A percentile compares a stretch with the other conserved stretches of the same genome.
phyloP scores from a whole-genome alignment of 129 eudicot species.

The Glebionis coronaria region DNA sequence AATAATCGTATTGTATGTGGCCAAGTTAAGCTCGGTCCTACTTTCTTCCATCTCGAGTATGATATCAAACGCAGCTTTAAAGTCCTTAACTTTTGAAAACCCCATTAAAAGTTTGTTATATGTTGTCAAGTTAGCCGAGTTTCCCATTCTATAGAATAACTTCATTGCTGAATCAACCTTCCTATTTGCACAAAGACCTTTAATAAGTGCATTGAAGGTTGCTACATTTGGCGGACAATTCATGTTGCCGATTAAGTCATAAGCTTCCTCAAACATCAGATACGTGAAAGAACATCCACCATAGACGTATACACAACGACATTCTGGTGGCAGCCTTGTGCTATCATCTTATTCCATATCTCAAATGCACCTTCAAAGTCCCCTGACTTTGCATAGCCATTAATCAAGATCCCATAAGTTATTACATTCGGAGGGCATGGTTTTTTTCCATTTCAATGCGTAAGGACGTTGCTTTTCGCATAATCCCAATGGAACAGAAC shows the following conservation, averaged over 20 bases:
- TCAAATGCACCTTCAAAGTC: conserved; percentile 57
- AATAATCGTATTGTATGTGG: conserved; percentile 56
- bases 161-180: conserved; percentile 64
- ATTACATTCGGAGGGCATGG: conserved; percentile 48
- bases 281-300: conserved; percentile 71
- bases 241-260: conserved; percentile 56
- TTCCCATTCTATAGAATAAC: conserved; percentile 60
- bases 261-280: conserved; percentile 69
- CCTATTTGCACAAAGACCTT: conserved; percentile 56
- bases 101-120: conserved; percentile 68
- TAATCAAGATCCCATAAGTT: conserved; percentile 67
- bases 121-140: conserved; percentile 49
- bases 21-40: conserved; percentile 47
- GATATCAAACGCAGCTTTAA: conserved; percentile 37
- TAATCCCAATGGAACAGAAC: conserved; percentile 43
- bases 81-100: conserved; percentile 49
- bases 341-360: conserved; percentile 79
- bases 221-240: conserved; percentile 66
- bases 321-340: conserved; percentile 65
- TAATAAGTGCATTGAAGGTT: conserved; percentile 64
- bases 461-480: conserved; percentile 42
- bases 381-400: conserved; percentile 62
- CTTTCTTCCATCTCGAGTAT: conserved; percentile 48
- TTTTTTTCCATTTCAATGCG: conserved; percentile 46
- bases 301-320: conserved; percentile 77